Evolutionary conservation across 75 land plant genomes (phyloP).

Genomic region (Pseudotsuga menziesii): DNA sequence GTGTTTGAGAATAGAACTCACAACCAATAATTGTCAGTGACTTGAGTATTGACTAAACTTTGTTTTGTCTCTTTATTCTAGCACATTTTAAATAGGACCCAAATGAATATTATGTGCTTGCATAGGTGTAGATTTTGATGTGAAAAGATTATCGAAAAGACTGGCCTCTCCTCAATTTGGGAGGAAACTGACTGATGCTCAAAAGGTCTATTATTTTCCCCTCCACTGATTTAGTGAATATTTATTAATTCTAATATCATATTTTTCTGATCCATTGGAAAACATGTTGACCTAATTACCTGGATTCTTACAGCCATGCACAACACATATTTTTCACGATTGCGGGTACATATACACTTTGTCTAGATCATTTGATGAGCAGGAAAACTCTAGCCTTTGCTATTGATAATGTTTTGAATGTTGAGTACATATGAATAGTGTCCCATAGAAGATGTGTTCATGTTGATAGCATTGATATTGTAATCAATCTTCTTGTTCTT

Average conservation of each 20-base stretch:
- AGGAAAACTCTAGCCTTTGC: conserved; percentile 39
- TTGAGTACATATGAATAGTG: neutral
- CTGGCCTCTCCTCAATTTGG: conserved; percentile 98
- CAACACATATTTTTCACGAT: conserved; percentile 94
- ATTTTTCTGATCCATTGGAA: neutral
- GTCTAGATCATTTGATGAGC: conserved; percentile 88
- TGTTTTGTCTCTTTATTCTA: no score
- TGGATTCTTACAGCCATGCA: conserved; percentile 60
- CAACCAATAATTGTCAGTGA: no score
- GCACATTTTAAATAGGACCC: no score
- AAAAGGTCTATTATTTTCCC: conserved; percentile 48
- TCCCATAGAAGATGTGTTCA: neutral
- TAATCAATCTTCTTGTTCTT: neutral
- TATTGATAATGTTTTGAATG: neutral
- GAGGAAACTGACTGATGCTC: conserved; percentile 79
- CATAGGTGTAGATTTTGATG: conserved; percentile 69
- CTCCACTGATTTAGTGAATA: neutral
- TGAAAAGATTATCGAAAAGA: conserved; percentile 68
- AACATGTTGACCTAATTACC: neutral
- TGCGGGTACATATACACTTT: conserved; percentile 92
- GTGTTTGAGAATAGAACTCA: neutral
- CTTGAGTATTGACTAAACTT: no score
- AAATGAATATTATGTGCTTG: neutral
- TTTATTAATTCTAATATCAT: neutral
- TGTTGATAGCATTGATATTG: conserved; percentile 3